Percentiles rank a stretch among this genome's conserved stretches.
phyloP scores from a whole-genome alignment of 1,284 basidiomycete species.

The Coniophora puteana region DNA sequence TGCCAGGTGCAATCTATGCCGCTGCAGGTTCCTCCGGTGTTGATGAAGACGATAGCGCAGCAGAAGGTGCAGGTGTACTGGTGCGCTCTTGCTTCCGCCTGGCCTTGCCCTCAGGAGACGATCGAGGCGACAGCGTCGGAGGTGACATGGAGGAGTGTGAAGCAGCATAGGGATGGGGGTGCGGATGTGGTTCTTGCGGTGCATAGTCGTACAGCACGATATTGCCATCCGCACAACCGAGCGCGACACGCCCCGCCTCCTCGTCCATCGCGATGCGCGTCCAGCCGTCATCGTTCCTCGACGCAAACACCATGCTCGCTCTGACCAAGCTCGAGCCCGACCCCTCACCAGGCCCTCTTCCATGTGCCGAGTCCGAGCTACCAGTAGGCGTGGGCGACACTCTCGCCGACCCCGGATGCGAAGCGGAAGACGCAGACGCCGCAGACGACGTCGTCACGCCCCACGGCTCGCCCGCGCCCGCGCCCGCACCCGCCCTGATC shows the following conservation, averaged over 20 bases:
- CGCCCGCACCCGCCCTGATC: constrained; percentile 19
- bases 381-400: not conserved
- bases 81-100: too few species aligned
- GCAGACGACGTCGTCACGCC: too few species aligned
- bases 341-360: not conserved
- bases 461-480: constrained; percentile 22
- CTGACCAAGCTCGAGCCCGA: not conserved
- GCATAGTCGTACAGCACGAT: constrained; percentile 50
- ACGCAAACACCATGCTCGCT: constrained; percentile 40
- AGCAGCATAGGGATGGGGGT: too few species aligned
- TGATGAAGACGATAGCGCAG: too few species aligned
- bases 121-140: too few species aligned
- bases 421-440: not conserved
- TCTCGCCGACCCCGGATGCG: not conserved
- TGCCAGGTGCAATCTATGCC: too few species aligned
- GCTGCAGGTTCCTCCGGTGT: too few species aligned
- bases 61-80: too few species aligned
- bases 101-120: too few species aligned
- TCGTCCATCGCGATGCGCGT: constrained; percentile 53
- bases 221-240: constrained; percentile 46
- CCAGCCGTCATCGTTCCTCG: constrained; percentile 48
- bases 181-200: too few species aligned
- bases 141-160: too few species aligned
- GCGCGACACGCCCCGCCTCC: constrained; percentile 52
- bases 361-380: not conserved